phyloP scores from a whole-genome alignment of 441 rosid genomes.

The Gossypium trilobum region DNA sequence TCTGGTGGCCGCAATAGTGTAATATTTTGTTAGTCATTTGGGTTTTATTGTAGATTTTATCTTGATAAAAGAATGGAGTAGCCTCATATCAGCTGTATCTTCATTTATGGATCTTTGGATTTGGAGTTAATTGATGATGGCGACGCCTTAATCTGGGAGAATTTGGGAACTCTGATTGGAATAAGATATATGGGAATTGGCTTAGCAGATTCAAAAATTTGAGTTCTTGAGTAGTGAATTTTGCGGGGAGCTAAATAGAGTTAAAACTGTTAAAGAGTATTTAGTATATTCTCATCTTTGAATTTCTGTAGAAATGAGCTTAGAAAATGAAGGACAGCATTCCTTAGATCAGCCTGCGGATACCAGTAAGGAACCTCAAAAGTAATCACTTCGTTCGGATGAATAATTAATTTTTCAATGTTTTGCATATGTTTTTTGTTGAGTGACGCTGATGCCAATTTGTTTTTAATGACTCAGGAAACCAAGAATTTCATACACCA shows the following conservation, averaged over 20 bases:
- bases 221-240: constrained; percentile 10
- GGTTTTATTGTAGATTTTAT: constrained; percentile 22
- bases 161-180: neutral
- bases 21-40: constrained; percentile 1
- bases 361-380: constrained; percentile 24
- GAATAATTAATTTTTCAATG: constrained; percentile 2
- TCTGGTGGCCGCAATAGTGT: constrained; percentile 3
- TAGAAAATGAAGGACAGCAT: constrained; percentile 37
- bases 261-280: constrained; percentile 2
- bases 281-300: neutral
- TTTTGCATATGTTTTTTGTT: neutral
- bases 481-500: constrained; percentile 46
- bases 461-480: constrained; percentile 42
- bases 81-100: constrained; percentile 23
- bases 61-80: constrained; percentile 31
- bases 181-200: constrained; percentile 10
- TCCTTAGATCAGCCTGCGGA: constrained; percentile 32
- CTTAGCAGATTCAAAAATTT: constrained; percentile 9
- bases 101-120: constrained; percentile 10
- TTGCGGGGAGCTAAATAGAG: neutral
- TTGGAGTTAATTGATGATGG: constrained; percentile 19
- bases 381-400: constrained; percentile 28
- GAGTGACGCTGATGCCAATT: neutral
- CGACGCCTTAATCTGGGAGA: neutral
- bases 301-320: constrained; percentile 47